These are phyloP conservation scores for Phytopythium cucurbitacearum DNA, from an alignment of 352 stramenopile species.

Conservation along the genomic window DNA sequence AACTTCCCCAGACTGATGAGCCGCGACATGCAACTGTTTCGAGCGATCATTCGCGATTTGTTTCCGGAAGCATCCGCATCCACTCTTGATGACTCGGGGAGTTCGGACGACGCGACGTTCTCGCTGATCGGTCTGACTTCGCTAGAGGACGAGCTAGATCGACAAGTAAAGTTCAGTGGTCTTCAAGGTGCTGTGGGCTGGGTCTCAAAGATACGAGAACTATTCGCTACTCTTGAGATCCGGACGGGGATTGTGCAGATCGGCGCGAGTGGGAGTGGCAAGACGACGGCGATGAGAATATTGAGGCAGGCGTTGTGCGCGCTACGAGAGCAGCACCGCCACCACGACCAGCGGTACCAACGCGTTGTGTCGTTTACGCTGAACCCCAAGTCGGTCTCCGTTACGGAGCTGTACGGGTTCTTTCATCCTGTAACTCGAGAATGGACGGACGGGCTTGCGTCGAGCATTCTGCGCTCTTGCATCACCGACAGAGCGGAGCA, in stretches of 20 bases:
- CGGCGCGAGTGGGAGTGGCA: slow-evolving; percentile 66
- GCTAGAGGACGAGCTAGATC: slow-evolving; percentile 72
- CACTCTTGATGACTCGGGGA: background rate
- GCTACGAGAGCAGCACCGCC: slow-evolving; percentile 36
- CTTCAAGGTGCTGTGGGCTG: slow-evolving; percentile 70
- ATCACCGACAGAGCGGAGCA: slow-evolving; percentile 67
- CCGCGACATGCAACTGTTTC: slow-evolving; percentile 87
- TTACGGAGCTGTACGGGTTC: slow-evolving; percentile 81
- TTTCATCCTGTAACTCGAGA: slow-evolving; percentile 81
- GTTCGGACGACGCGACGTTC: slow-evolving; percentile 3
- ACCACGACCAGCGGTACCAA: slow-evolving; percentile 54
- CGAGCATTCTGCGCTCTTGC: slow-evolving; percentile 64
- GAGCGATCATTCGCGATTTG: slow-evolving; percentile 84
- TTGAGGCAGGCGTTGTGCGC: slow-evolving; percentile 46
- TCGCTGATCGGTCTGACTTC: slow-evolving; percentile 20
- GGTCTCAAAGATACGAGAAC: slow-evolving; percentile 86
- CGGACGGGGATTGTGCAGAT: slow-evolving; percentile 86
- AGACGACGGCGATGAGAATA: slow-evolving; percentile 46
- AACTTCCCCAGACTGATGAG: slow-evolving; percentile 91
- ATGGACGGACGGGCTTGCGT: slow-evolving; percentile 80
- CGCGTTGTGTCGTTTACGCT: slow-evolving; percentile 50
- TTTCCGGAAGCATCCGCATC: slow-evolving; percentile 54
- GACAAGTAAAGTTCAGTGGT: slow-evolving; percentile 56
- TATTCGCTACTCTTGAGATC: slow-evolving; percentile 92
- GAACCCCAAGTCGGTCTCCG: slow-evolving; percentile 80